Conservation (phyloP, 345 rosid species). For the Erodium maritimum region DNA sequence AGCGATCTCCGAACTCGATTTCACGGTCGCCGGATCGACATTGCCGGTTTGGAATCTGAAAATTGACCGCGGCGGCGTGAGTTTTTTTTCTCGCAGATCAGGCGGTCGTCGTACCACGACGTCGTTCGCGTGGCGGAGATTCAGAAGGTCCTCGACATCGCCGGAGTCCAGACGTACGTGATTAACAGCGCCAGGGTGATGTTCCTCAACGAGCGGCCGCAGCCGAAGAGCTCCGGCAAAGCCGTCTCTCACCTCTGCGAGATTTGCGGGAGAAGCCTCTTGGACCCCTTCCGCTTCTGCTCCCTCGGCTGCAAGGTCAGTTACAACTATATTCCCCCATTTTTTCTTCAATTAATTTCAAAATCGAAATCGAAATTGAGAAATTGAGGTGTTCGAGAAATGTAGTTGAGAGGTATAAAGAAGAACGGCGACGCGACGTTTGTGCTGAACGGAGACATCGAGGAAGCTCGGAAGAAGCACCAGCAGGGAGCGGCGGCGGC, state of each 20-base stretch:
- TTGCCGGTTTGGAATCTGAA: not conserved
- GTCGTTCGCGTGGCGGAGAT: conserved; percentile 13
- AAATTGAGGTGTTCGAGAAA: too few relatives aligned
- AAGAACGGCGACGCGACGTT: conserved; percentile 9
- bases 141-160: conserved; percentile 7
- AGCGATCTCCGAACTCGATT: too few relatives aligned
- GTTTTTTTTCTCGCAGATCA: conserved; percentile 2
- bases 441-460: conserved; percentile 10
- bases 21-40: not conserved
- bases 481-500: conserved; percentile 9
- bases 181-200: conserved; percentile 12
- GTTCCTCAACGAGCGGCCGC: conserved; percentile 15
- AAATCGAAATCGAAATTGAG: too few relatives aligned
- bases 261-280: conserved; percentile 8
- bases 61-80: too few relatives aligned
- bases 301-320: conserved; percentile 14
- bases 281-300: conserved; percentile 12
- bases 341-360: too few relatives aligned
- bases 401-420: conserved; percentile 11
- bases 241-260: conserved; percentile 8
- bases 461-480: conserved; percentile 4
- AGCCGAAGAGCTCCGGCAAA: conserved; percentile 7
- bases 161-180: conserved; percentile 10
- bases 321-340: too few relatives aligned
- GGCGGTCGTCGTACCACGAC: conserved; percentile 13